phyloP scores from a whole-genome alignment of 1,284 basidiomycete genomes.

The Marasmius fiardii region DNA sequence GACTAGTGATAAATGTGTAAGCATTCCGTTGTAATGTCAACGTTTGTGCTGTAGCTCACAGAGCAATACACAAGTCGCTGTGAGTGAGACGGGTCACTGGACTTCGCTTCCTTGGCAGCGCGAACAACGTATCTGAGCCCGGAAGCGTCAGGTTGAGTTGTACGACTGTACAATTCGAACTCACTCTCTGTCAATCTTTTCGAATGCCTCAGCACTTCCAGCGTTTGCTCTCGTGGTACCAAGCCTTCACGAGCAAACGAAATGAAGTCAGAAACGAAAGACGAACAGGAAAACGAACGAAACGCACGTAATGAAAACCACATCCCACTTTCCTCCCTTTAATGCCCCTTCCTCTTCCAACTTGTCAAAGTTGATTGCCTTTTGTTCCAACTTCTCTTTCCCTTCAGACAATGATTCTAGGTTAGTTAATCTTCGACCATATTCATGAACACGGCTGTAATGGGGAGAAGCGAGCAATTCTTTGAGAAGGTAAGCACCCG shows the following conservation, averaged over 20 bases:
- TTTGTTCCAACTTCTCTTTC: constrained; percentile 55
- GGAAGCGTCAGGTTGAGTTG: not conserved
- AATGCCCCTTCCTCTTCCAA: constrained; percentile 45
- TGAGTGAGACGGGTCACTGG: constrained; percentile 33
- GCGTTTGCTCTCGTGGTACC: constrained; percentile 62
- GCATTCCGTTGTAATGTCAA: not conserved
- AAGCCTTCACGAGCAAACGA: constrained; percentile 33
- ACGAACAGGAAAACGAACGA: not conserved
- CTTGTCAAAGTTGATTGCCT: constrained; percentile 64
- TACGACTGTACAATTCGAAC: constrained; percentile 18
- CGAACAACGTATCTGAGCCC: constrained; percentile 65
- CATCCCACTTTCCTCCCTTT: constrained; percentile 59
- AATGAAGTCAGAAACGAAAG: not conserved
- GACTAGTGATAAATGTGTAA: constrained; percentile 31
- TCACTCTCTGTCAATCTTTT: constrained; percentile 74
- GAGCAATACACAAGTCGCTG: constrained; percentile 73
- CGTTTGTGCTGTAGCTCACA: constrained; percentile 31
- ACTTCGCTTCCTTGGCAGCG: constrained; percentile 61
- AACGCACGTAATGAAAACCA: constrained; percentile 58
- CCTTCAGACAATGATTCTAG: constrained; percentile 31
- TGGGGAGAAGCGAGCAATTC: constrained; percentile 52
- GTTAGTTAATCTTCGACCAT: constrained; percentile 56
- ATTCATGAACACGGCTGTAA: constrained; percentile 60
- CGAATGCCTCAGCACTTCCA: constrained; percentile 61
- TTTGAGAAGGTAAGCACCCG: constrained; percentile 51